Base-by-base conservation (phyloP, 2,329 filamentous ascomycete genomes). In the Scedosporium minutisporum region DNA sequence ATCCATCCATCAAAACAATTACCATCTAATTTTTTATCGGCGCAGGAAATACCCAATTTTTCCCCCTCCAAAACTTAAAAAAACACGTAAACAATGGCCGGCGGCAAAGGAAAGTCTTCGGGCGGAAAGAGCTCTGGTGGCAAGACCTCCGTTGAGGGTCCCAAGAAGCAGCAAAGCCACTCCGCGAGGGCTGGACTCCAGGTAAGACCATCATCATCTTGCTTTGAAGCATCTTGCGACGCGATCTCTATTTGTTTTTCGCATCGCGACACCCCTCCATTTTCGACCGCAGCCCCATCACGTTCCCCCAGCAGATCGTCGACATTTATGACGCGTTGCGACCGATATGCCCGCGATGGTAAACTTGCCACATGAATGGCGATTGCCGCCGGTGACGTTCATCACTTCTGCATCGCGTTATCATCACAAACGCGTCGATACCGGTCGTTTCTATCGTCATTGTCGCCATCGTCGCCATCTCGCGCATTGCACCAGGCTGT, bases 101-200 rank as follows among this genome's bases (percentile, higher is more conserved):
- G 93, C 74, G 92, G 92, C 80, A 97, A 97, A 84, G 93, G 93
- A 84, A 96, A 92, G 82, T 91, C 87, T 67, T 85, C 88, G 69
- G 92, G 93, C 71, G 93, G 93, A 74, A 96, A 96, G 87, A 93
- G 80, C 75, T 83, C 89, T 64, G 90, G 90, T 71, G 90, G 90
- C 70, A 95, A 95, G 82, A 82, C 81, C 59, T 79, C 80, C 65
- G 78, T 72, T 71, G 87, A 87, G 68, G 84, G 83, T 62, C 80
- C 87, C 74, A 90, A 90, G 81, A 96, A 96, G 82, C 88, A 90
- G 73, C 90, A 96, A 80, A 96, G 95, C 80, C 93, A 96, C 82
- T 96, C 92, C 71, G 91, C 91, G 73, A 93, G 95, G 77, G 93
- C 93, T 75, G 93, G 93, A 74, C 85, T 97, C 69, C 93, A 97